Evolutionary conservation across 192 early-diverging fungal species (phyloP).

Genomic region (Diversispora epigaea): DNA sequence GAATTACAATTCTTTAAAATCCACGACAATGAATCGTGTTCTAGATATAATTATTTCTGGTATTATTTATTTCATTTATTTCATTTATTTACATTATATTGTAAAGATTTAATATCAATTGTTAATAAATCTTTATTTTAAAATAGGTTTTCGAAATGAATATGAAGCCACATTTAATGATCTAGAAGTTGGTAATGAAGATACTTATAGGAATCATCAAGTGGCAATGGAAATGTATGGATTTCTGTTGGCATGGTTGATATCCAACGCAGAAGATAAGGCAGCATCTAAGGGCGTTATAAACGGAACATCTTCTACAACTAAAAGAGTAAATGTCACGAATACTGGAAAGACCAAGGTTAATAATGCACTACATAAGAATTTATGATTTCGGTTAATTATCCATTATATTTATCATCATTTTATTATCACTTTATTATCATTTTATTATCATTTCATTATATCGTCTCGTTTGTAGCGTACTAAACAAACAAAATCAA

Average conservation of each 20-base stretch:
- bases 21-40: conserved; percentile 54
- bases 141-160: conserved; percentile 65
- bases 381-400: not conserved
- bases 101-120: not conserved
- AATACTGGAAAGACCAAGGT: not conserved
- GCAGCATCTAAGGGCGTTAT: conserved; percentile 45
- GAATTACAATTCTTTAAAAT: conserved; percentile 49
- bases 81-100: not conserved
- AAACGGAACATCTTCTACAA: conserved; percentile 23
- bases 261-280: conserved; percentile 65
- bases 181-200: conserved; percentile 65
- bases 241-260: conserved; percentile 80
- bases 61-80: conserved; percentile 32
- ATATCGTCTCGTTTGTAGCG: conserved; percentile 3
- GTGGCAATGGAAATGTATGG: conserved; percentile 76
- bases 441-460: no score
- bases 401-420: not conserved
- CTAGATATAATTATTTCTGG: conserved; percentile 73
- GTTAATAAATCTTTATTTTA: conserved; percentile 12
- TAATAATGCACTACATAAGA: not conserved
- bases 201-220: conserved; percentile 67
- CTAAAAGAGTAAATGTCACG: not conserved
- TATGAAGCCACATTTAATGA: conserved; percentile 60
- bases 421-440: not conserved
- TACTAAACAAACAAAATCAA: conserved; percentile 45